Evolutionary conservation across 768 basidiomycete genomes (phyloP).

Genomic region (Kwoniella sp.): DNA sequence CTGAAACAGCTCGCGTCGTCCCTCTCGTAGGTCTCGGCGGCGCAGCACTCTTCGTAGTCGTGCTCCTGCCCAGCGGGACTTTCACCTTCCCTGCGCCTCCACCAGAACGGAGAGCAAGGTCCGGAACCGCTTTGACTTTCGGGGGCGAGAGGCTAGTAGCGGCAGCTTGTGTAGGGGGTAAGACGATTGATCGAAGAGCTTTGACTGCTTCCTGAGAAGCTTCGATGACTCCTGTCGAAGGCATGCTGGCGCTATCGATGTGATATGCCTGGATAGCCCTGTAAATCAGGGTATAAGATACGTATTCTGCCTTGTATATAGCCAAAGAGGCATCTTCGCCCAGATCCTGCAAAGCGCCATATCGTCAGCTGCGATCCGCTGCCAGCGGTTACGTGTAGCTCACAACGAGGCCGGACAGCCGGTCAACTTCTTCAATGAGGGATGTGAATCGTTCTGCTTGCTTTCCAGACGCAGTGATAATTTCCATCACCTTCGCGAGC

Average conservation of each 20-base stretch:
- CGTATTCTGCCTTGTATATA: constrained; percentile 60
- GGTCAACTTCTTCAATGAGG: constrained; percentile 28
- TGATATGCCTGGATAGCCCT: constrained; percentile 72
- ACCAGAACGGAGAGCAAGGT: background rate
- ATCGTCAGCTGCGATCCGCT: background rate
- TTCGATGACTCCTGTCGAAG: constrained; percentile 59
- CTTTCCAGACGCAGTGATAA: constrained; percentile 58
- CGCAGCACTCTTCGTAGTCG: constrained; percentile 27
- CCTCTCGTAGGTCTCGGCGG: constrained; percentile 9
- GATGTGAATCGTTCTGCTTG: constrained; percentile 46
- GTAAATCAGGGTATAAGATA: constrained; percentile 64
- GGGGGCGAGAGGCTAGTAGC: constrained; percentile 30
- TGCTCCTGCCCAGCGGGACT: constrained; percentile 22
- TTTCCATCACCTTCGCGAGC: constrained; percentile 63
- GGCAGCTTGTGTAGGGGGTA: constrained; percentile 18
- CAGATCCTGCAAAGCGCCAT: constrained; percentile 40
- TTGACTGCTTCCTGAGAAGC: constrained; percentile 64
- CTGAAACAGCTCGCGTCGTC: constrained; percentile 11
- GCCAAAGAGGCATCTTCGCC: constrained; percentile 52
- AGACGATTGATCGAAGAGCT: constrained; percentile 56
- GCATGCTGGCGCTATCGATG: constrained; percentile 52
- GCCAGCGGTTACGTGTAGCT: background rate
- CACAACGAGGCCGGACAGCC: constrained; percentile 3
- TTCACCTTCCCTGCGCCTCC: background rate
- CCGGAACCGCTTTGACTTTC: background rate